A percentile compares a stretch with the other conserved stretches of the same genome.
phyloP scores from a whole-genome alignment of 148 eudicot genomes.

The Vaccinium vitisidaea region DNA sequence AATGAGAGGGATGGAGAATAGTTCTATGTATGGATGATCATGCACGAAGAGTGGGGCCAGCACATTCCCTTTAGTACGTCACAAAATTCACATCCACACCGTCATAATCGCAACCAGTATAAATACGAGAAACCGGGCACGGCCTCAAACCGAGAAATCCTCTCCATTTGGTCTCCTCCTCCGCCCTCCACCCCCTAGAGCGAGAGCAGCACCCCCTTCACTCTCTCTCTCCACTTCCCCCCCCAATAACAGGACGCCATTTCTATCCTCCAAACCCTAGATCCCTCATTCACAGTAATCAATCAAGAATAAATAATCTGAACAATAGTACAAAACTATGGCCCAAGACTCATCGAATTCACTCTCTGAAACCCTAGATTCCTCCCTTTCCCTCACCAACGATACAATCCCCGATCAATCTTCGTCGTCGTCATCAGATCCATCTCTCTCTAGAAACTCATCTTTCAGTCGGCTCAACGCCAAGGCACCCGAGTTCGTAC shows the following conservation, averaged over 20 bases:
- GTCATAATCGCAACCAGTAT: neutral
- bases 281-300: neutral
- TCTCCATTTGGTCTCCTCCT: conserved; percentile 21
- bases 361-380: conserved; percentile 32
- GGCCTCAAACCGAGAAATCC: conserved; percentile 21
- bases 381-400: conserved; percentile 10
- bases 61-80: neutral
- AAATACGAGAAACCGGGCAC: neutral
- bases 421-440: conserved; percentile 29
- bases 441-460: conserved; percentile 37
- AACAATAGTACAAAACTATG: conserved; percentile 9
- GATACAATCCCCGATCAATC: neutral
- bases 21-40: neutral
- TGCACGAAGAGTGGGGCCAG: neutral
- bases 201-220: conserved; percentile 9
- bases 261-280: conserved; percentile 9
- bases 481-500: conserved; percentile 73
- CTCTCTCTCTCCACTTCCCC: conserved; percentile 1
- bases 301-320: conserved; percentile 15
- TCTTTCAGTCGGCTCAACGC: conserved; percentile 65
- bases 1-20: neutral
- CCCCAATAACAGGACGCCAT: conserved; percentile 2
- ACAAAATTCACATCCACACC: neutral
- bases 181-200: neutral
- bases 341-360: conserved; percentile 25